Evolutionary conservation across 371 early-diverging fungal species (phyloP).

Genomic region (Rhizopus arrhizus): DNA sequence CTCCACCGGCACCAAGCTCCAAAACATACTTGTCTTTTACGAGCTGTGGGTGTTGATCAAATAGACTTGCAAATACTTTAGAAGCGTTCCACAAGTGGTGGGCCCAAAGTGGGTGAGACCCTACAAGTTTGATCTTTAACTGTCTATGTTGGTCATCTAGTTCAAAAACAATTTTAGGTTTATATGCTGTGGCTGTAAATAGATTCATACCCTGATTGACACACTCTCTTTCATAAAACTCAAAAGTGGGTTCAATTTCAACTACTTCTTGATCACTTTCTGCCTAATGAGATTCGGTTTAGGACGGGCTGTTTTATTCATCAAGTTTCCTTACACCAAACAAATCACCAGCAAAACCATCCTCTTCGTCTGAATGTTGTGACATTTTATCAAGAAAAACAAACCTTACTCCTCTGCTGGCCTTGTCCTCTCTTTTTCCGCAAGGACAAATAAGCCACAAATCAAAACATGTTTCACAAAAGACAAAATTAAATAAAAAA

Average conservation of each 20-base stretch:
- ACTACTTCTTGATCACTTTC: slow-evolving; percentile 46
- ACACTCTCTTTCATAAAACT: slow-evolving; percentile 47
- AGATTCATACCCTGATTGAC: background rate
- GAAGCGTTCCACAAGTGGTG: slow-evolving; percentile 93
- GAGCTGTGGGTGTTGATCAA: slow-evolving; percentile 68
- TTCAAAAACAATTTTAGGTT: background rate
- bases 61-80: slow-evolving; percentile 74
- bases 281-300: slow-evolving; percentile 9
- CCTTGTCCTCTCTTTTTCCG: no score
- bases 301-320: background rate
- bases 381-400: slow-evolving; percentile 21
- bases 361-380: slow-evolving; percentile 41
- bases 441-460: no score
- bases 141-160: slow-evolving; percentile 10
- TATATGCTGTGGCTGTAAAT: background rate
- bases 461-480: no score
- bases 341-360: slow-evolving; percentile 48
- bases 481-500: no score
- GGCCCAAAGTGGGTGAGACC: slow-evolving; percentile 86
- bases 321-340: slow-evolving; percentile 42
- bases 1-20: slow-evolving; percentile 92
- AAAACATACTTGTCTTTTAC: slow-evolving; percentile 69
- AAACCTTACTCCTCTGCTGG: background rate
- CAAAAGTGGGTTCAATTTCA: slow-evolving; percentile 56
- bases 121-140: slow-evolving; percentile 68